Evolutionary conservation across 257 asterid genomes (phyloP).

Genomic region (Echites panduratus): DNA sequence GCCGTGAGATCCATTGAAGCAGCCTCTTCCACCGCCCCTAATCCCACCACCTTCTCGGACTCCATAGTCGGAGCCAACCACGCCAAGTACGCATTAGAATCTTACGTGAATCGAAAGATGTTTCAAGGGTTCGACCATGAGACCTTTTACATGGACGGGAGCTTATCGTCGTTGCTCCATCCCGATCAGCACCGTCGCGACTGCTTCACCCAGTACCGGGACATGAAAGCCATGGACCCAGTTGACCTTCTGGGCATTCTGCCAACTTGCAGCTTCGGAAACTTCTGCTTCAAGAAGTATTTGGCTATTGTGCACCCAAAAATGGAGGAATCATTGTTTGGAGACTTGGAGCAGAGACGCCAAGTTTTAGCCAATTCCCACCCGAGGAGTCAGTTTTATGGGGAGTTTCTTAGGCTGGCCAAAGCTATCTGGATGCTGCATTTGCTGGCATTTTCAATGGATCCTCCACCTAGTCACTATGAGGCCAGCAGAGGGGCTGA

Average conservation of each 20-base stretch:
- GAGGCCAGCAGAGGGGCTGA: constrained; percentile 88
- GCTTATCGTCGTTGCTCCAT: constrained; percentile 73
- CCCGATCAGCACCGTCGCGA: constrained; percentile 87
- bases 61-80: constrained; percentile 69
- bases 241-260: constrained; percentile 75
- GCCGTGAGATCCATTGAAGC: constrained; percentile 94
- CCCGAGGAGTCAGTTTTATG: constrained; percentile 84
- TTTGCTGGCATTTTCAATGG: constrained; percentile 79
- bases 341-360: constrained; percentile 90
- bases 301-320: constrained; percentile 83
- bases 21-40: constrained; percentile 44
- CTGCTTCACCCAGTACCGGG: constrained; percentile 82
- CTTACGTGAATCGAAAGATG: constrained; percentile 75
- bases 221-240: constrained; percentile 96
- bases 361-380: constrained; percentile 75
- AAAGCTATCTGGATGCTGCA: constrained; percentile 94
- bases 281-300: constrained; percentile 83
- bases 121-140: constrained; percentile 97
- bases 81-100: constrained; percentile 77
- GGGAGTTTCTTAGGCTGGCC: constrained; percentile 68
- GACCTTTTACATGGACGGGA: constrained; percentile 93
- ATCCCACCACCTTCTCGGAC: constrained; percentile 34
- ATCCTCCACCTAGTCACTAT: constrained; percentile 85
- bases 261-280: constrained; percentile 88
- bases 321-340: constrained; percentile 97